These are phyloP conservation scores for Pseudogymnoascus sp. DNA, from an alignment of 2,329 filamentous ascomycete species.

Conservation along the genomic window DNA sequence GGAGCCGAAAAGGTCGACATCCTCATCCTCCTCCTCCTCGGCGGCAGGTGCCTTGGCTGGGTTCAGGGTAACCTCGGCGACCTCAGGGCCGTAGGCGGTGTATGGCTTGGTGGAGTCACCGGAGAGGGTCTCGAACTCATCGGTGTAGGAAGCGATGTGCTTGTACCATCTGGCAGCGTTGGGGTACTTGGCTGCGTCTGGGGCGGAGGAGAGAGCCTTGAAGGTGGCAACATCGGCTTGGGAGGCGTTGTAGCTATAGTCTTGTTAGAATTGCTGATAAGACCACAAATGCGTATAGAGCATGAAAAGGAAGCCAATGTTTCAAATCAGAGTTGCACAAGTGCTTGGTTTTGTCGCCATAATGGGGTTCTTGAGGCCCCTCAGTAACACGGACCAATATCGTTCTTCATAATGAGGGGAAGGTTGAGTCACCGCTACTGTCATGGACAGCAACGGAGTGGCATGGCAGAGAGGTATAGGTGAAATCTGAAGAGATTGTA, in stretches of 20 bases:
- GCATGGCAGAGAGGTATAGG: conserved; percentile 18
- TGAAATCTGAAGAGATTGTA: conserved; percentile 17
- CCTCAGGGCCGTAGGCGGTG: conserved; percentile 87
- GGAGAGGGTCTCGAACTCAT: conserved; percentile 83
- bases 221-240: conserved; percentile 95
- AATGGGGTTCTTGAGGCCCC: conserved; percentile 84
- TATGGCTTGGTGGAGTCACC: conserved; percentile 86
- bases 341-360: conserved; percentile 72
- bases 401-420: conserved; percentile 62
- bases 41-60: conserved; percentile 73
- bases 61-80: conserved; percentile 70
- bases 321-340: conserved; percentile 66
- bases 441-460: conserved; percentile 12
- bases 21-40: conserved; percentile 68
- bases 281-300: conserved; percentile 17
- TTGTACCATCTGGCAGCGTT: conserved; percentile 98
- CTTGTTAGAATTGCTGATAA: conserved; percentile 14
- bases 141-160: conserved; percentile 89
- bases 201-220: conserved; percentile 75
- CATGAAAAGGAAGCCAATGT: conserved; percentile 18
- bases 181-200: conserved; percentile 81
- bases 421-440: conserved; percentile 11
- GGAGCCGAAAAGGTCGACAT: conserved; percentile 88
- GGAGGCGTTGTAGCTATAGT: conserved; percentile 53
- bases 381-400: conserved; percentile 95